A percentile compares a stretch with the other conserved stretches of the same genome.
Conservation (phyloP, 345 rosid genomes). For the Eutrema japonicum region DNA sequence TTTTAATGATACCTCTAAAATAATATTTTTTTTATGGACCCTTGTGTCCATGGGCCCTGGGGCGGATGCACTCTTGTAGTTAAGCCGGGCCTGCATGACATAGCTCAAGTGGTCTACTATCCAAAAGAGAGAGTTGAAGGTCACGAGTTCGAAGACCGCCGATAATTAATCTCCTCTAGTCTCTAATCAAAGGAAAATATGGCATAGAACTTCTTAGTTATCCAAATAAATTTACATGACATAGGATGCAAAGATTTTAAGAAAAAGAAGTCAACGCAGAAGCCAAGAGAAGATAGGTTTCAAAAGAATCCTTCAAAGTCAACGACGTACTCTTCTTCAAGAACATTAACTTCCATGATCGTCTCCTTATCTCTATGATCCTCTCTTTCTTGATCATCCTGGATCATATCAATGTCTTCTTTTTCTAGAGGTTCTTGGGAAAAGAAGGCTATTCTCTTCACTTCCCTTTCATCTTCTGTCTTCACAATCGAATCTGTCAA, state of each 20-base stretch:
- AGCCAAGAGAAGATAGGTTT: constrained; percentile 18
- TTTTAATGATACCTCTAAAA: too few relatives aligned
- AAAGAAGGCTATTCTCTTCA: constrained; percentile 30
- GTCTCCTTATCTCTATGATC: constrained; percentile 29
- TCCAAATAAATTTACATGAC: neutral
- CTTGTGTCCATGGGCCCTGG: too few relatives aligned
- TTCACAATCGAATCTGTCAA: constrained; percentile 24
- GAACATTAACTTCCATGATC: constrained; percentile 30
- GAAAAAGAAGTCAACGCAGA: constrained; percentile 29
- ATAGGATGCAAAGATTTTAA: constrained; percentile 19
- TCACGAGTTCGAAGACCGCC: neutral
- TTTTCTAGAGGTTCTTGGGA: constrained; percentile 29
- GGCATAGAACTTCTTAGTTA: neutral
- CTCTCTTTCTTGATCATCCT: constrained; percentile 12
- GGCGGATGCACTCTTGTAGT: too few relatives aligned
- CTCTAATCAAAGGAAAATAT: too few relatives aligned
- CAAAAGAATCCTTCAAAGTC: constrained; percentile 45
- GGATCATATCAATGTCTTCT: constrained; percentile 37
- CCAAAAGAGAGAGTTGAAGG: neutral
- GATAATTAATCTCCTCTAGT: neutral
- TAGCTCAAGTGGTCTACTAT: neutral
- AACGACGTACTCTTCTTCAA: constrained; percentile 27
- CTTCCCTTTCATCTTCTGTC: constrained; percentile 34
- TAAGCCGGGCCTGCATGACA: too few relatives aligned
- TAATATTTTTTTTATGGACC: too few relatives aligned